Evolutionary conservation across 1,284 basidiomycete species (phyloP).

Genomic region (Kalmanozyma brasiliensis): DNA sequence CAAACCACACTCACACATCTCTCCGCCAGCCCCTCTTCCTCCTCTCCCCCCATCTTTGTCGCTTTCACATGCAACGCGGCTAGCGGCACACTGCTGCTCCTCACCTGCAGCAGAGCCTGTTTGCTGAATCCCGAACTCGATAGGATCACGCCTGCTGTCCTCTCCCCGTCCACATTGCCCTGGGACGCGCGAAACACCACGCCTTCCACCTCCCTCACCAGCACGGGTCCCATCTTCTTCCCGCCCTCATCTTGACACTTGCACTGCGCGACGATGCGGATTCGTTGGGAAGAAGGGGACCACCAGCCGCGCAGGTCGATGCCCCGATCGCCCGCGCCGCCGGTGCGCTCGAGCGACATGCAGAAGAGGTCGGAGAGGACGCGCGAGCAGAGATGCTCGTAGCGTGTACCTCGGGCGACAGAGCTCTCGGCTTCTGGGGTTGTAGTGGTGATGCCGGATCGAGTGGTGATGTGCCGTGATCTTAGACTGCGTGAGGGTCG

Average conservation of each 20-base stretch:
- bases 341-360: slow-evolving; percentile 79
- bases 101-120: slow-evolving; percentile 46
- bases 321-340: slow-evolving; percentile 84
- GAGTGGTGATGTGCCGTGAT: not conserved
- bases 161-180: not conserved
- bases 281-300: slow-evolving; percentile 71
- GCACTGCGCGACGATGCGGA: slow-evolving; percentile 87
- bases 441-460: not conserved
- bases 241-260: slow-evolving; percentile 78
- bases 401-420: slow-evolving; percentile 76
- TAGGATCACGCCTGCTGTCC: slow-evolving; percentile 19
- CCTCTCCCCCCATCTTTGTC: not conserved
- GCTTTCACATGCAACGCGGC: slow-evolving; percentile 45
- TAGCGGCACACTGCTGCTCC: slow-evolving; percentile 44
- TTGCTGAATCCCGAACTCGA: slow-evolving; percentile 52
- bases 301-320: slow-evolving; percentile 92
- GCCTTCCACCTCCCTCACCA: slow-evolving; percentile 83
- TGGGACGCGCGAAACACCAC: slow-evolving; percentile 39
- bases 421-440: slow-evolving; percentile 46
- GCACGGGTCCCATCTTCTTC: slow-evolving; percentile 79
- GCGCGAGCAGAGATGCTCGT: slow-evolving; percentile 77
- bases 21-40: slow-evolving; percentile 6
- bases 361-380: slow-evolving; percentile 77
- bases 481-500: not conserved
- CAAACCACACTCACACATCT: slow-evolving; percentile 39